Evolutionary conservation across 2,329 filamentous ascomycete species (phyloP), one percentile per base, ranked within the genome.

Genomic region (Aspergillus carbonarius): DNA sequence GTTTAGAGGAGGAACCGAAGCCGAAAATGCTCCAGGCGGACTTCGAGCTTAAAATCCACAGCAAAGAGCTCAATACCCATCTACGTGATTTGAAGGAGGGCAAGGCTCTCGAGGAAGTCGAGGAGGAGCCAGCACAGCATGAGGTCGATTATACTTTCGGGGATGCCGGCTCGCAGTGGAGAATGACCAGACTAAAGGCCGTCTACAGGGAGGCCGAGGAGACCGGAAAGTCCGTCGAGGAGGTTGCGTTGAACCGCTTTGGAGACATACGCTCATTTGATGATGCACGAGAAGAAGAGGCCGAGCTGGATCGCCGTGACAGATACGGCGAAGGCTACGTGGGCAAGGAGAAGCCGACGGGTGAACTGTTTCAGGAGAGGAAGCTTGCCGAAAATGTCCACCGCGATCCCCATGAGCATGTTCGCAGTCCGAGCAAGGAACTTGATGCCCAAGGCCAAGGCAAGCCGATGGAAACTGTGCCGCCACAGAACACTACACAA

Each of bases 161-260:
- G 17, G 95, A 99, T 72, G 79, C 85, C 6, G 93, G 95, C 0
- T 93, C 93, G 13, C 86, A 92, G 67, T 99, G 96, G 95, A 88
- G 96, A 51, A 96, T 99, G 93, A 96, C 89, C 5, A 97, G 93
- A 74, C 84, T 99, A 32, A 92, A 90, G 64, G 89, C 87, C 10
- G 91, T 96, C 1, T 96, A 96, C 73, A 84, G 85, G 25, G 84
- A 88, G 55, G 91, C 92, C 0, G 83, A 96, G 65, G 88, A 95
- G 67, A 87, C 81, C 0, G 88, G 87, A 0, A 83, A 83, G n/a
- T 68, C 85, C 0, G 82, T 96, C 0, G 93, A 98, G 6, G 91
- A 96, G 1, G 81, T 98, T 50, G 95, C 93, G 0, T 68, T 90
- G 37, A 90, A 96, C 66, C 84, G 91, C 12, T 97, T 90, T 70